Evolutionary conservation across 2,329 filamentous ascomycete species (phyloP).

Genomic region (Phaeosphaeriaceae sp.): DNA sequence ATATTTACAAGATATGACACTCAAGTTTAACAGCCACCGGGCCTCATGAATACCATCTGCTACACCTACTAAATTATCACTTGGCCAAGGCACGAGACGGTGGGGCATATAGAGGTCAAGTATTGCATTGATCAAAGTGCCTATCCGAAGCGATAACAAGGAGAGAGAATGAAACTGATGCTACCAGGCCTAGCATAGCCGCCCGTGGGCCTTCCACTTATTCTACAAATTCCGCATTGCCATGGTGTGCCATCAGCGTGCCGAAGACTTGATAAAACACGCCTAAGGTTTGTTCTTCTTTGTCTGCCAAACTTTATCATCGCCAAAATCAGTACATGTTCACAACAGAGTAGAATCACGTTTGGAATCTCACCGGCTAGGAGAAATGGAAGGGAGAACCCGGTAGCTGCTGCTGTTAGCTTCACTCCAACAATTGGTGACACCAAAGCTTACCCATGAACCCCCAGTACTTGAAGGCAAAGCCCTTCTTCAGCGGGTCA

Average conservation of each 20-base stretch:
- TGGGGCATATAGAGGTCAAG: not conserved
- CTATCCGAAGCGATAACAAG: conserved; percentile 8
- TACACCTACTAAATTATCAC: too few relatives aligned
- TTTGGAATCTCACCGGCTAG: conserved; percentile 63
- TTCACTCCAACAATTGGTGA: conserved; percentile 3
- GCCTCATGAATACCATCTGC: too few relatives aligned
- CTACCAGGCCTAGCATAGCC: conserved; percentile 42
- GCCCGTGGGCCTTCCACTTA: conserved; percentile 36
- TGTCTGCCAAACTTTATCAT: conserved; percentile 67
- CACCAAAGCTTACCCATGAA: conserved; percentile 68
- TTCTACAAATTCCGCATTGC: conserved; percentile 38
- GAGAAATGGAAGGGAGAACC: conserved; percentile 66
- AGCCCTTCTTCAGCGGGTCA: conserved; percentile 90
- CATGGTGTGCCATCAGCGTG: conserved; percentile 22
- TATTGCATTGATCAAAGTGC: not conserved
- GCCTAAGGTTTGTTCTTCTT: conserved; percentile 62
- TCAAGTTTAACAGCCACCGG: too few relatives aligned
- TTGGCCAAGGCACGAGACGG: too few relatives aligned
- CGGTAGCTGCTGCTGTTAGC: conserved; percentile 59
- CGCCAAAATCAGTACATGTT: conserved; percentile 24
- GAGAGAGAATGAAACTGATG: conserved; percentile 46
- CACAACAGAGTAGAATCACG: not conserved
- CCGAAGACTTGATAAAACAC: conserved; percentile 15
- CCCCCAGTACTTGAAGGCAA: conserved; percentile 80
- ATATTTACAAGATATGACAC: not conserved